Conservation (phyloP, 768 basidiomycete genomes). For the Filobasidium wieringae region DNA sequence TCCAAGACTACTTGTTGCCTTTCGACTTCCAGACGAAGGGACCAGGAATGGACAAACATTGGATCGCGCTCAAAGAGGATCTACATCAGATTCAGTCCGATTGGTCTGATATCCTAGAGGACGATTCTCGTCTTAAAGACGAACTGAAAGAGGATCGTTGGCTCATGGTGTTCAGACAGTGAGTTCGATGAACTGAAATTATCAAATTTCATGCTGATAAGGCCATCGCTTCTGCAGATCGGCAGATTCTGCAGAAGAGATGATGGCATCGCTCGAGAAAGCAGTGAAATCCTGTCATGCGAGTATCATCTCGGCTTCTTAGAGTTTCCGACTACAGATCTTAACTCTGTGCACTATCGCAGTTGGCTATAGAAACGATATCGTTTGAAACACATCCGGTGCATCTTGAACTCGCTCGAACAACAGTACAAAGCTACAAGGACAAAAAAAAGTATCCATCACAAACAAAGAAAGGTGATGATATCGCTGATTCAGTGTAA, state of each 20-base stretch:
- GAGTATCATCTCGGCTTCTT: no score
- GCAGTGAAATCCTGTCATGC: constrained; percentile 62
- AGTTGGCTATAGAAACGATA: background rate
- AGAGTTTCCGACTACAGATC: no score
- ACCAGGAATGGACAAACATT: background rate
- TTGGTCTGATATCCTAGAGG: constrained; percentile 69
- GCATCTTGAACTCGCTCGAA: constrained; percentile 1
- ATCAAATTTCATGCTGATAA: no score
- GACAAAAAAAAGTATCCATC: constrained; percentile 67
- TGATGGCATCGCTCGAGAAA: constrained; percentile 94
- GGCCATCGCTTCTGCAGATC: background rate
- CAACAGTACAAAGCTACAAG: constrained; percentile 44
- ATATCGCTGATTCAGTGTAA: background rate
- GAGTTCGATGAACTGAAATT: no score
- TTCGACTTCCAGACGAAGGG: background rate
- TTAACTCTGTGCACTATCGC: no score
- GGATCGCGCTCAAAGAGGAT: background rate
- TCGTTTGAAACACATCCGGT: background rate
- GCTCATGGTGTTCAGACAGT: constrained; percentile 83
- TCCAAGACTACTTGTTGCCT: background rate
- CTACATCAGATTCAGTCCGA: constrained; percentile 60
- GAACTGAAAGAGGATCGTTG: constrained; percentile 96
- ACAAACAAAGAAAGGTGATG: constrained; percentile 17
- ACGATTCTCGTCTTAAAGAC: constrained; percentile 68
- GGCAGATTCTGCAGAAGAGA: constrained; percentile 39